These are phyloP conservation scores for Serendipita indica DNA, from an alignment of 768 basidiomycete genomes.

Conservation along the genomic window DNA sequence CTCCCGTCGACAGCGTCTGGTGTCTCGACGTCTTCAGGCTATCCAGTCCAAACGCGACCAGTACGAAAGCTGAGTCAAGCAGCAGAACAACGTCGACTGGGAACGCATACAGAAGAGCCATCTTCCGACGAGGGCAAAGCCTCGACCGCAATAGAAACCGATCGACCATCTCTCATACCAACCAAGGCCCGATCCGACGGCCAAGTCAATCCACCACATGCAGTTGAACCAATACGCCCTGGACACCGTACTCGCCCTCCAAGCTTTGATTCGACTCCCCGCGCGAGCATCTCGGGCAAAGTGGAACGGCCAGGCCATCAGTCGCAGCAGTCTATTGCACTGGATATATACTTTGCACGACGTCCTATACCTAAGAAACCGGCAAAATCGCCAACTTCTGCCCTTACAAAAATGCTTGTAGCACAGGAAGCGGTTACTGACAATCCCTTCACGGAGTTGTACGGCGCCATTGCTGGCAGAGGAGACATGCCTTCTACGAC, in stretches of 20 bases:
- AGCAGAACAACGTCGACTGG: background rate
- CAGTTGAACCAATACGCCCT: background rate
- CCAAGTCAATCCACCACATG: background rate
- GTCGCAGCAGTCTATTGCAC: background rate
- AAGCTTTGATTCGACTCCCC: slow-evolving; percentile 4
- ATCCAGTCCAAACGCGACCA: background rate
- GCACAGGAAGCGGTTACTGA: slow-evolving; percentile 42
- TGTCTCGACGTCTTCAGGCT: slow-evolving; percentile 36
- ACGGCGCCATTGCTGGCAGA: slow-evolving; percentile 71
- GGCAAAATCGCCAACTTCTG: slow-evolving; percentile 28
- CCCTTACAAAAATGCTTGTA: slow-evolving; percentile 61
- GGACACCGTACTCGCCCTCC: background rate
- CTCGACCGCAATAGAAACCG: too few relatives aligned
- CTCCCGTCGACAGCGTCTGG: slow-evolving; percentile 21
- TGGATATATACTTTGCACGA: background rate
- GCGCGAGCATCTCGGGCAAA: background rate
- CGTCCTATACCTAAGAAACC: background rate
- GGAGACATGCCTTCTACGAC: slow-evolving; percentile 43
- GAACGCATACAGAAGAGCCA: background rate
- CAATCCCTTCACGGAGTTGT: slow-evolving; percentile 81
- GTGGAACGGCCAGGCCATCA: background rate
- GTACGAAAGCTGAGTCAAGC: slow-evolving; percentile 1
- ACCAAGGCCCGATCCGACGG: background rate
- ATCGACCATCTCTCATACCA: slow-evolving; percentile 19
- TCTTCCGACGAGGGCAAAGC: background rate